Evolutionary conservation across 495 filamentous ascomycete genomes (phyloP).

Genomic region (Daldinia loculata): DNA sequence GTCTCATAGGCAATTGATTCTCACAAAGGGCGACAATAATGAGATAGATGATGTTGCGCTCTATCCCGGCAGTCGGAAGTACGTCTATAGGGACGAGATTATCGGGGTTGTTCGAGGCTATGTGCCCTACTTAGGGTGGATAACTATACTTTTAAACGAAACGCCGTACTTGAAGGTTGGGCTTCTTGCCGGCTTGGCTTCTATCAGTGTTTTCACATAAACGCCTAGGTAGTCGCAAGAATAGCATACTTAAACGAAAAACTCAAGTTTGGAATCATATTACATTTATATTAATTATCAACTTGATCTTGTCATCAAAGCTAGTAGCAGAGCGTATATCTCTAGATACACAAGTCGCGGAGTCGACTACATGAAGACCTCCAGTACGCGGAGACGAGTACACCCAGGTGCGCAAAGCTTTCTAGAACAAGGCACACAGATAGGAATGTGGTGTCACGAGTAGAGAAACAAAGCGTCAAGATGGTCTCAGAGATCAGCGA

Average conservation of each 20-base stretch:
- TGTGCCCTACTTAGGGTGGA: constrained; percentile 5
- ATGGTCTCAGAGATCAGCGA: neutral
- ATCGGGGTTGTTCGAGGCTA: constrained; percentile 17
- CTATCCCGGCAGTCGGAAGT: constrained; percentile 1
- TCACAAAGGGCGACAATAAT: constrained; percentile 22
- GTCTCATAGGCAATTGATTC: constrained; percentile 6
- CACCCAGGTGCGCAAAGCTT: neutral
- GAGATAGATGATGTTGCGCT: constrained; percentile 6
- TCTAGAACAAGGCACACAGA: neutral
- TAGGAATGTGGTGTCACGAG: neutral
- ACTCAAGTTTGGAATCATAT: neutral
- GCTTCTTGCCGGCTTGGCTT: neutral
- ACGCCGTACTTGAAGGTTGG: neutral
- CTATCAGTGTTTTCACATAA: neutral
- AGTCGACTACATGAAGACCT: neutral
- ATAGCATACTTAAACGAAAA: neutral
- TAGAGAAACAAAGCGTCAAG: neutral
- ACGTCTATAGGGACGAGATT: constrained; percentile 2
- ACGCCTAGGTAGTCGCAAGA: neutral
- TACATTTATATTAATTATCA: neutral
- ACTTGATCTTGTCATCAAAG: too few relatives aligned
- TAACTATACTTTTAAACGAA: constrained; percentile 2
- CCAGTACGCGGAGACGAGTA: constrained; percentile 1
- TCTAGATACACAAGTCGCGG: too few relatives aligned
- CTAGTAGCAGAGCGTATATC: too few relatives aligned